phyloP scores from a whole-genome alignment of 768 basidiomycete species.

The Cystobasidium onofrii region DNA sequence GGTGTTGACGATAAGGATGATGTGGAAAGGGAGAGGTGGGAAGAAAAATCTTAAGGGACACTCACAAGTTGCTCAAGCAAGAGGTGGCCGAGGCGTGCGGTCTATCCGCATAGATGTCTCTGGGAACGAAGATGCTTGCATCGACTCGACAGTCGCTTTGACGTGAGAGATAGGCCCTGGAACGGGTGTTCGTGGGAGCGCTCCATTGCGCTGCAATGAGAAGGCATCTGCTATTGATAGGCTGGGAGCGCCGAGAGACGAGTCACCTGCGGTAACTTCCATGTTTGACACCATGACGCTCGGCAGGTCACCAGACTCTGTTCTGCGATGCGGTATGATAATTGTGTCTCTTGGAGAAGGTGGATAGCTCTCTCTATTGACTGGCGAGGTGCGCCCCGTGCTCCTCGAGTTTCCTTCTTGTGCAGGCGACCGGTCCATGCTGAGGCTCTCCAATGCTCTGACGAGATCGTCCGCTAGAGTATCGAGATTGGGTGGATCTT shows the following conservation, averaged over 20 bases:
- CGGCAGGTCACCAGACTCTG: conserved; percentile 32
- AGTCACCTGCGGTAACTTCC: conserved; percentile 6
- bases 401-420: conserved; percentile 36
- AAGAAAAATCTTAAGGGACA: background rate
- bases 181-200: background rate
- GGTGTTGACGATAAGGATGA: background rate
- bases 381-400: conserved; percentile 37
- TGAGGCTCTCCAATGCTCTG: conserved; percentile 62
- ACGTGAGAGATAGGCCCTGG: conserved; percentile 41
- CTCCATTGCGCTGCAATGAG: background rate
- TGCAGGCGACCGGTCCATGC: conserved; percentile 45
- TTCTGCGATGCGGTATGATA: conserved; percentile 27
- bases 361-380: background rate
- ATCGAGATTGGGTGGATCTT: conserved; percentile 76
- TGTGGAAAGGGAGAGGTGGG: background rate
- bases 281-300: conserved; percentile 40
- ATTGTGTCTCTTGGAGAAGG: conserved; percentile 31
- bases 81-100: conserved; percentile 34
- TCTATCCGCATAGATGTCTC: background rate
- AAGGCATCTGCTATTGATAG: conserved; percentile 33
- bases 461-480: conserved; percentile 85
- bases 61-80: background rate
- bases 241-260: background rate
- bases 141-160: conserved; percentile 46
- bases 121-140: conserved; percentile 34